Conservation (phyloP, 805 yeast species). For the Nakazawaea laoshanensis region DNA sequence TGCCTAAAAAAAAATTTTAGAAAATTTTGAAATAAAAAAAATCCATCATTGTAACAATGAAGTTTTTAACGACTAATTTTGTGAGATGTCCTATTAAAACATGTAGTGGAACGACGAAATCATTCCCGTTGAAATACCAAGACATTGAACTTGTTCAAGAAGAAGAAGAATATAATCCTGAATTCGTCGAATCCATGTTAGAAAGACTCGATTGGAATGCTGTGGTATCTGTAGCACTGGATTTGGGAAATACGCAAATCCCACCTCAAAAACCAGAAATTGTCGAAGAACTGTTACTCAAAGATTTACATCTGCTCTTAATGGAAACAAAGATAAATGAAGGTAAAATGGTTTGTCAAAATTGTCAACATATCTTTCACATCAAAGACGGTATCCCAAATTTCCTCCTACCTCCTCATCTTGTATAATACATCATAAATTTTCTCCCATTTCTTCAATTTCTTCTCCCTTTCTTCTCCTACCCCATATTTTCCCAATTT, state of each 20-base stretch:
- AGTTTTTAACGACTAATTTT: constrained; percentile 91
- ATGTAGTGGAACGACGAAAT: constrained; percentile 64
- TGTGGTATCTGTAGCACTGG: constrained; percentile 64
- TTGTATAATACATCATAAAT: constrained; percentile 40
- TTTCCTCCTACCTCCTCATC: constrained; percentile 88
- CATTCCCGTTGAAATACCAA: constrained; percentile 72
- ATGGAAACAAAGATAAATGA: constrained; percentile 81
- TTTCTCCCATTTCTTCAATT: no score
- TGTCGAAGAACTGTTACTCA: constrained; percentile 43
- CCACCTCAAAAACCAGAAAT: constrained; percentile 56
- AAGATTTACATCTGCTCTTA: constrained; percentile 69
- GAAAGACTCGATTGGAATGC: constrained; percentile 89
- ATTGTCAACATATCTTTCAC: constrained; percentile 81
- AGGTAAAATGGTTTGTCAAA: constrained; percentile 83
- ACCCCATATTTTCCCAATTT: no score
- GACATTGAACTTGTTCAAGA: constrained; percentile 67
- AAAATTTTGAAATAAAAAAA: no score
- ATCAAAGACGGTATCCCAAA: constrained; percentile 93
- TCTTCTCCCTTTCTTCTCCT: no score
- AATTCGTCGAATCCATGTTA: constrained; percentile 65
- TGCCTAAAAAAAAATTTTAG: background rate
- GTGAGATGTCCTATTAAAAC: constrained; percentile 85
- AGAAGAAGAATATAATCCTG: constrained; percentile 76
- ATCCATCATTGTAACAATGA: no score
- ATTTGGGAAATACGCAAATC: constrained; percentile 55